These are phyloP conservation scores for Fusarium devonianum DNA, from an alignment of 2,329 filamentous ascomycete genomes.

Conservation along the genomic window DNA sequence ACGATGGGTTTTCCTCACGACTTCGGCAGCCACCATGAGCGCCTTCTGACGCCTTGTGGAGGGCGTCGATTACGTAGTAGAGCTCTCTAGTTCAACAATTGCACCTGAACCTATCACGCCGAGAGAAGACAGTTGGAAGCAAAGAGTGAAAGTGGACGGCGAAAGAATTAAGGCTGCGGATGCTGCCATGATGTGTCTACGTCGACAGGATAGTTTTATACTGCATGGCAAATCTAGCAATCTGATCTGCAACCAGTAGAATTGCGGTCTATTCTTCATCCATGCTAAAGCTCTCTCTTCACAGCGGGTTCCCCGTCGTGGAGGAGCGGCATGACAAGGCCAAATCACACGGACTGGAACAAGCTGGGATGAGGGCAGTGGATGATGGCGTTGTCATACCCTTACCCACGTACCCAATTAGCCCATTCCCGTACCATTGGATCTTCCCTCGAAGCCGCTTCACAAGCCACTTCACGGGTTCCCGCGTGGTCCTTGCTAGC, in stretches of 20 bases:
- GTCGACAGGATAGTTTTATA: conserved; percentile 2
- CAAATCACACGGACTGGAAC: conserved; percentile 11
- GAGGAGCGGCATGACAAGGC: conserved; percentile 1
- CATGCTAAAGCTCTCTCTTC: background rate
- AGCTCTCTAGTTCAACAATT: background rate
- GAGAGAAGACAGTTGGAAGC: conserved; percentile 7
- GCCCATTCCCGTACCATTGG: conserved; percentile 16
- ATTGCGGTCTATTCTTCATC: conserved; percentile 6
- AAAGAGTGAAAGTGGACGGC: background rate
- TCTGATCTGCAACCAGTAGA: conserved; percentile 5
- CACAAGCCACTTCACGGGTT: conserved; percentile 31
- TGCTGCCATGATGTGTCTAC: conserved; percentile 2
- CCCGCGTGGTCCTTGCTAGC: conserved; percentile 13
- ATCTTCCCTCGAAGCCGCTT: conserved; percentile 23
- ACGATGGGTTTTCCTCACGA: conserved; percentile 12
- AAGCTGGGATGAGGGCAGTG: conserved; percentile 20
- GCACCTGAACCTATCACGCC: conserved; percentile 23
- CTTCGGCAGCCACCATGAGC: conserved; percentile 2
- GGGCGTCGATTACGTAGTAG: background rate
- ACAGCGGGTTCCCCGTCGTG: background rate
- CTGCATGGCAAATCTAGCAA: conserved; percentile 7
- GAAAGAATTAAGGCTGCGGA: conserved; percentile 9
- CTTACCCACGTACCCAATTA: conserved; percentile 24
- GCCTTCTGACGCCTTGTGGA: conserved; percentile 8
- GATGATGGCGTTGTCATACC: conserved; percentile 24